phyloP scores from a whole-genome alignment of 2,329 filamentous ascomycete species.

The Calonectria leucothoes region DNA sequence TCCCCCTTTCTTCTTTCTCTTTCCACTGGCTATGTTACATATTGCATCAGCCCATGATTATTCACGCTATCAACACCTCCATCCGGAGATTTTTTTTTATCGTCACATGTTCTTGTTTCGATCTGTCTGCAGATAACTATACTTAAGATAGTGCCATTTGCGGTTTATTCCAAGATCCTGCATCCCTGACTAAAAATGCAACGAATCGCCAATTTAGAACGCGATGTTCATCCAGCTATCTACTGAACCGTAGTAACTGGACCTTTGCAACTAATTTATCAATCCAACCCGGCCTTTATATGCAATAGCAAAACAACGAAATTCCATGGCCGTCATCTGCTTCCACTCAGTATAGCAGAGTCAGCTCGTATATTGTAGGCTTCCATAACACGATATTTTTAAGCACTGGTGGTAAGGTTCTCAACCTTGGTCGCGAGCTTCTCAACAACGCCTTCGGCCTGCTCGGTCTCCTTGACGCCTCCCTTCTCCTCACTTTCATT shows the following conservation, averaged over 20 bases:
- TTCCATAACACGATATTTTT: neutral
- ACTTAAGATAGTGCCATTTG: neutral
- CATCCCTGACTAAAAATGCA: neutral
- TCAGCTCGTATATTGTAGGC: neutral
- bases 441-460: constrained; percentile 42
- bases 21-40: neutral
- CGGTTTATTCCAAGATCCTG: neutral
- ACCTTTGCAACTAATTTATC: neutral
- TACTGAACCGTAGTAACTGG: neutral
- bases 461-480: constrained; percentile 22
- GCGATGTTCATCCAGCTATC: neutral
- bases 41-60: neutral
- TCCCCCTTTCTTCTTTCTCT: neutral
- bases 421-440: constrained; percentile 50
- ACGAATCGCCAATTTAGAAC: neutral
- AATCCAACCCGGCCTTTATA: constrained; percentile 10
- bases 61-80: neutral
- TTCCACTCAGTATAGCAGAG: neutral
- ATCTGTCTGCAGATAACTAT: neutral
- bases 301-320: neutral
- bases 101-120: neutral
- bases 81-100: neutral
- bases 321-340: neutral
- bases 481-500: constrained; percentile 35
- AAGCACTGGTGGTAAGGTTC: constrained; percentile 42